Conservation (phyloP, 2,329 filamentous ascomycete species). For the Botrytis galanthina region DNA sequence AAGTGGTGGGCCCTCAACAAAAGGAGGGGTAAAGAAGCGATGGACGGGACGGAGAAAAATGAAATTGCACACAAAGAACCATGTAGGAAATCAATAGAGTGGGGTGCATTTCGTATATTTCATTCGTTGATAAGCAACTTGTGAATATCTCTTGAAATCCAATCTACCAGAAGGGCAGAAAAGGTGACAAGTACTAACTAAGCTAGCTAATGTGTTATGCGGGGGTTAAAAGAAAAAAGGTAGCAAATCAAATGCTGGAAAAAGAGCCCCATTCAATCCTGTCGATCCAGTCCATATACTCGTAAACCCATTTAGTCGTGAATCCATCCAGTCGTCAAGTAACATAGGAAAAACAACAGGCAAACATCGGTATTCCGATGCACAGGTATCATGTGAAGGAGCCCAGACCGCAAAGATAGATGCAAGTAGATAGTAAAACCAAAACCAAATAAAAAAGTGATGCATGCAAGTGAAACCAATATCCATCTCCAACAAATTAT, state of each 20-base stretch:
- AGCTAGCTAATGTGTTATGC: constrained; percentile 12
- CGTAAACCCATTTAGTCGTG: constrained; percentile 1
- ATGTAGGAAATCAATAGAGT: background rate
- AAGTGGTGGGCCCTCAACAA: background rate
- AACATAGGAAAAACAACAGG: constrained; percentile 17
- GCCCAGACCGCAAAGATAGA: constrained; percentile 13
- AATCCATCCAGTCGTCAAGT: background rate
- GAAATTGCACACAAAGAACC: background rate
- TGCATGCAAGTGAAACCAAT: constrained; percentile 13
- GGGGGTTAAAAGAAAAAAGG: constrained; percentile 2
- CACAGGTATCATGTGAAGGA: constrained; percentile 19
- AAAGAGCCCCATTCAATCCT: constrained; percentile 2
- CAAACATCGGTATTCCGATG: constrained; percentile 20
- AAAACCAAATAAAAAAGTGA: constrained; percentile 4
- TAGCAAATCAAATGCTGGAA: constrained; percentile 7
- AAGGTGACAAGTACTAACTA: constrained; percentile 1
- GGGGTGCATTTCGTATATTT: constrained; percentile 16
- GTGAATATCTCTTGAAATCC: background rate
- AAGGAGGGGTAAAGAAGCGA: background rate
- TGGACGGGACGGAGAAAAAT: background rate
- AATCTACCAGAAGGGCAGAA: constrained; percentile 13
- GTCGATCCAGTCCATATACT: background rate
- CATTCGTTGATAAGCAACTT: constrained; percentile 19
- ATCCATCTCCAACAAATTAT: constrained; percentile 18
- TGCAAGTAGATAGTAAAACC: constrained; percentile 9